These are phyloP conservation scores for Pisolithus sp. DNA, from an alignment of 768 basidiomycete species.

Conservation along the genomic window DNA sequence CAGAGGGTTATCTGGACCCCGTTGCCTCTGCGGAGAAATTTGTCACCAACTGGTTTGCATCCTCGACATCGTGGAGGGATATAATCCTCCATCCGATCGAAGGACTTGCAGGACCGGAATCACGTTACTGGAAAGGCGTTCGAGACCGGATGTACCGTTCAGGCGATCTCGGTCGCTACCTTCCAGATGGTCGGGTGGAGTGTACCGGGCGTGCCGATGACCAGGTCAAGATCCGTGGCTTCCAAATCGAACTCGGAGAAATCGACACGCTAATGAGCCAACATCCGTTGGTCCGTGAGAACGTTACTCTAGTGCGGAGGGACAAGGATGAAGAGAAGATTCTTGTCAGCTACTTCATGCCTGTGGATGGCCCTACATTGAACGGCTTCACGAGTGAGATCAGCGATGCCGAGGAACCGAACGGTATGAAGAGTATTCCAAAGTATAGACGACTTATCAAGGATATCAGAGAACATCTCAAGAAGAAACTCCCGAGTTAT, in stretches of 20 bases:
- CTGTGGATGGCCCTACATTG: slow-evolving; percentile 61
- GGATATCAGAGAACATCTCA: slow-evolving; percentile 90
- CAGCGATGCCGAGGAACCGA: slow-evolving; percentile 40
- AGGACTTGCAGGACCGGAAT: slow-evolving; percentile 61
- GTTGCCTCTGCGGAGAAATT: slow-evolving; percentile 88
- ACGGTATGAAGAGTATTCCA: slow-evolving; percentile 68
- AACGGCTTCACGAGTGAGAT: slow-evolving; percentile 68
- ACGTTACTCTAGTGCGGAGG: slow-evolving; percentile 91
- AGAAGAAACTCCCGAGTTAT: slow-evolving; percentile 94
- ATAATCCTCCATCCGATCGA: slow-evolving; percentile 58
- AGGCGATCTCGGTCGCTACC: slow-evolving; percentile 92
- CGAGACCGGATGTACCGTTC: slow-evolving; percentile 97
- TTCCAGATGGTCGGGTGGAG: slow-evolving; percentile 88
- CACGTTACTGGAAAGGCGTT: slow-evolving; percentile 87
- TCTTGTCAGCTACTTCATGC: slow-evolving; percentile 94
- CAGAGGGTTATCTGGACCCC: slow-evolving; percentile 88
- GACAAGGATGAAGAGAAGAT: slow-evolving; percentile 99
- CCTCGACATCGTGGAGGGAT: slow-evolving; percentile 49
- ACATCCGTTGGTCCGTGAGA: slow-evolving; percentile 92
- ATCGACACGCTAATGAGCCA: slow-evolving; percentile 95
- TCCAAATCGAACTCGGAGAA: slow-evolving; percentile 96
- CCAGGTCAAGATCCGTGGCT: slow-evolving; percentile 98
- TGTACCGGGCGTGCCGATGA: slow-evolving; percentile 97
- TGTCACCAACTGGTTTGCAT: slow-evolving; percentile 87
- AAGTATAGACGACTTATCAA: slow-evolving; percentile 86